Percentiles rank a stretch among this genome's conserved stretches.
Conservation (phyloP, 352 stramenopile genomes). For the Paralagenidium karlingii region DNA sequence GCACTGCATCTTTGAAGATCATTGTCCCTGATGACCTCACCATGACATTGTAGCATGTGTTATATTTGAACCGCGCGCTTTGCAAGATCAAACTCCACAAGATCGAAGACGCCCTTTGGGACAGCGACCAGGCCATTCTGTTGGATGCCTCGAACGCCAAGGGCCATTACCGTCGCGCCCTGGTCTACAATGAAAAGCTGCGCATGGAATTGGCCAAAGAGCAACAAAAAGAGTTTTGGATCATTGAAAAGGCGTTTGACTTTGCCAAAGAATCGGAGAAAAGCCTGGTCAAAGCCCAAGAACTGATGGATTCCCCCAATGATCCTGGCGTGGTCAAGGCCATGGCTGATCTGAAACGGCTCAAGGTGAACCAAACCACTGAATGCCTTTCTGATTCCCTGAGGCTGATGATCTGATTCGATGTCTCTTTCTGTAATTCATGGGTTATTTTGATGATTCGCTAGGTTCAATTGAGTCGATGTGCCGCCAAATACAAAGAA, state of each 20-base stretch:
- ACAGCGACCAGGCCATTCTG: constrained; percentile 74
- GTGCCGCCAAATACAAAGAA: constrained; percentile 64
- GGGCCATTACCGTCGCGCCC: constrained; percentile 60
- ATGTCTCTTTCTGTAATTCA: neutral
- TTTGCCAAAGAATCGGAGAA: constrained; percentile 55
- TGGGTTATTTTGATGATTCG: neutral
- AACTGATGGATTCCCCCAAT: constrained; percentile 22
- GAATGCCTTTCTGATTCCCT: neutral
- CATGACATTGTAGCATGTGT: constrained; percentile 18
- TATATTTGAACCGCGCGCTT: constrained; percentile 73
- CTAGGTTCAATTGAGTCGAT: constrained; percentile 38
- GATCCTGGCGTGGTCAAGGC: constrained; percentile 47
- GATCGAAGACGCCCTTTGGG: constrained; percentile 74
- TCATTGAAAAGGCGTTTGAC: constrained; percentile 76
- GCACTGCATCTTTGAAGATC: neutral
- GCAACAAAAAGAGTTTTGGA: constrained; percentile 72
- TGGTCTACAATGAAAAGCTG: constrained; percentile 75
- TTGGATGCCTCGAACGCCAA: constrained; percentile 51
- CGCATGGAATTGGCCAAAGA: constrained; percentile 73
- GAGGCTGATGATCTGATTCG: neutral
- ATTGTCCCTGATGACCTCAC: too few species aligned
- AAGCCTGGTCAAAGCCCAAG: constrained; percentile 41
- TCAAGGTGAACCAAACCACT: constrained; percentile 14
- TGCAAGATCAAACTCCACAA: constrained; percentile 80
- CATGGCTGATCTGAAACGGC: constrained; percentile 51